Base-by-base conservation (phyloP, 495 filamentous ascomycete genomes). In the Podospora sp. region DNA sequence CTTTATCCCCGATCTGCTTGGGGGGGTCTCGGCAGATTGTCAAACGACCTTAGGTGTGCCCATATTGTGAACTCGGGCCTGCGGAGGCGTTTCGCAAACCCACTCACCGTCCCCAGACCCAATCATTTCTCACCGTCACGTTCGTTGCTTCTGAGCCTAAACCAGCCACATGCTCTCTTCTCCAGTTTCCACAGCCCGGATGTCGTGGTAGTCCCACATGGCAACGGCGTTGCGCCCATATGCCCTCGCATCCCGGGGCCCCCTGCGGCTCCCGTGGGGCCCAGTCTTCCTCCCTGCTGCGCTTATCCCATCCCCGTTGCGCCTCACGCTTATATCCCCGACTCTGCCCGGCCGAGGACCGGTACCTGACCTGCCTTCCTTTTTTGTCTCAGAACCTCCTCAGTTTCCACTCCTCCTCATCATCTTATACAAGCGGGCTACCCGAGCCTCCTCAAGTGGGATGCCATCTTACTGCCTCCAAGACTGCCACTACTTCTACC, bases 401-500 rank as follows among this genome's bases (percentile, higher is more conserved):
- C 27, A 8, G 29, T 58, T 68, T 65, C 49, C 40, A 46, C 40
- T 46, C 40, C 58, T 60, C 59, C 8, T 29, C 26, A 22, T 18
- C n/a, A 51, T 29, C 18, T 9, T 66, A 46, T 53, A 40, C 29
- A 24, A 61, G 36, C 53, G 11, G 55, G 29, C 51, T 63, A 35
- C 7, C 22, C 35, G 7, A 21, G 63, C 68, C 68, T 72, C 67
- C 71, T 75, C 75, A 63, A 80, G 78, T 82, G 80, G 79, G 76
- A 95, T 94, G 91, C 91, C 91, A 81, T 79, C 85, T 68, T 95
- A 93, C 77, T 96, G 82, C 77, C 82, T 90, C 57, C 90, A 95
- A 84, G 91, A 96, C 76, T 96, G 91, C 75, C 92, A 95, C 76
- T 95, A 94, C 78, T 96, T 96, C 84, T 93, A 91, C 83, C 90